Conservation (phyloP, 2,329 filamentous ascomycete species). For the Epichloe sibirici region DNA sequence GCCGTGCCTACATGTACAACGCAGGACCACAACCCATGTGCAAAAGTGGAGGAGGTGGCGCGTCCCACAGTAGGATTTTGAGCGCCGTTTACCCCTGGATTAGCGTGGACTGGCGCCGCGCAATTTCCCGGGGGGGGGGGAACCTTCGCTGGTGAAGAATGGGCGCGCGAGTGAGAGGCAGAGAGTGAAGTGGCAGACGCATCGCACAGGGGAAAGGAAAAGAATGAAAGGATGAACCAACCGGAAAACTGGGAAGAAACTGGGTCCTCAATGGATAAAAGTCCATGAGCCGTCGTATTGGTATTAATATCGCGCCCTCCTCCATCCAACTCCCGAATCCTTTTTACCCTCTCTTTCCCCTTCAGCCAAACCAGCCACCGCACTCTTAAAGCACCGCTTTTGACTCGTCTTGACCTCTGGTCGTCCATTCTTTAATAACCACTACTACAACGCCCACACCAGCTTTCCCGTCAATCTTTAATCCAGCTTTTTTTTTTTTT, state of each 20-base stretch:
- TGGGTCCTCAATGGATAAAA: not conserved
- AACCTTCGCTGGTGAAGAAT: no score
- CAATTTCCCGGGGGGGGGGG: not conserved
- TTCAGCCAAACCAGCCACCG: conserved; percentile 32
- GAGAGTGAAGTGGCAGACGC: not conserved
- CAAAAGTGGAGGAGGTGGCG: not conserved
- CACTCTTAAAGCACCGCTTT: conserved; percentile 23
- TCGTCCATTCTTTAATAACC: conserved; percentile 42
- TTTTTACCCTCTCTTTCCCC: conserved; percentile 19
- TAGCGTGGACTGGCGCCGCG: conserved; percentile 5
- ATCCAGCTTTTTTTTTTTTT: conserved; percentile 16
- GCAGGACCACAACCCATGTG: no score
- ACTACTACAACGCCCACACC: conserved; percentile 19
- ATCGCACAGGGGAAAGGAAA: not conserved
- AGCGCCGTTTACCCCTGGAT: conserved; percentile 7
- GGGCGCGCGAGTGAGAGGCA: not conserved
- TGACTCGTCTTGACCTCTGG: conserved; percentile 39
- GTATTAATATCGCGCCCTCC: conserved; percentile 36
- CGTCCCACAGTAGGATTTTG: conserved; percentile 2
- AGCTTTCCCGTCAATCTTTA: conserved; percentile 20
- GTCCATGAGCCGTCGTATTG: not conserved
- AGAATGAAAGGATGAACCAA: not conserved
- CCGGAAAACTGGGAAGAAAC: not conserved
- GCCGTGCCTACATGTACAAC: no score
- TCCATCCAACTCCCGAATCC: conserved; percentile 13